phyloP scores from a whole-genome alignment of 192 early-diverging fungal genomes.

The Umbelopsis isabellina region DNA sequence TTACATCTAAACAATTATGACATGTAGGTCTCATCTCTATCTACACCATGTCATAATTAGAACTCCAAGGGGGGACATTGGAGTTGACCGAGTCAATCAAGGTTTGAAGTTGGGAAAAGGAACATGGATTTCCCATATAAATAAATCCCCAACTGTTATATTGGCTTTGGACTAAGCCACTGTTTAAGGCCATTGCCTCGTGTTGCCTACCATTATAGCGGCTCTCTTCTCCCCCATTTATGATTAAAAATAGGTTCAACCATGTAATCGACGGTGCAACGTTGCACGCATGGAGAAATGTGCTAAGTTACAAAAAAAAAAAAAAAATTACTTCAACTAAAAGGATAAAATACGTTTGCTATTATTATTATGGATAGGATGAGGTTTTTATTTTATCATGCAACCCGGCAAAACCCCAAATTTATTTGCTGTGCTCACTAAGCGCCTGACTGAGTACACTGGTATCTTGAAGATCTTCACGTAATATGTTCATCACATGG shows the following conservation, averaged over 20 bases:
- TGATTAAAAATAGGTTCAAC: background rate
- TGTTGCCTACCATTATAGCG: background rate
- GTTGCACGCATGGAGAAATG: background rate
- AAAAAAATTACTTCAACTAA: background rate
- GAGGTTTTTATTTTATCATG: background rate
- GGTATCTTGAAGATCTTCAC: slow-evolving; percentile 28
- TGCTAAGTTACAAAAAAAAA: no score
- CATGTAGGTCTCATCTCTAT: no score
- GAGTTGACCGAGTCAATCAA: no score
- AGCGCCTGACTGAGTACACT: slow-evolving; percentile 12
- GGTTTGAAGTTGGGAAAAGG: no score
- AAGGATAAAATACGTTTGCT: background rate
- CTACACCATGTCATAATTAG: no score
- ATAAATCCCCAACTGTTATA: no score
- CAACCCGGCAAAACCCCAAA: background rate
- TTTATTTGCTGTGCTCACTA: background rate
- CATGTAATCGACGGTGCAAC: background rate
- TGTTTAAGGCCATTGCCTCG: no score
- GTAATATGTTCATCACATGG: slow-evolving; percentile 34
- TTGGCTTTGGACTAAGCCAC: no score
- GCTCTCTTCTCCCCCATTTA: background rate
- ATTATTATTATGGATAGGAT: background rate
- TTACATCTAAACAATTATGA: no score
- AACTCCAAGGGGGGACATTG: no score
- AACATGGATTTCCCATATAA: no score